These are phyloP conservation scores for Chalaropsis thielavioides DNA, from an alignment of 2,329 filamentous ascomycete species.

Conservation along the genomic window DNA sequence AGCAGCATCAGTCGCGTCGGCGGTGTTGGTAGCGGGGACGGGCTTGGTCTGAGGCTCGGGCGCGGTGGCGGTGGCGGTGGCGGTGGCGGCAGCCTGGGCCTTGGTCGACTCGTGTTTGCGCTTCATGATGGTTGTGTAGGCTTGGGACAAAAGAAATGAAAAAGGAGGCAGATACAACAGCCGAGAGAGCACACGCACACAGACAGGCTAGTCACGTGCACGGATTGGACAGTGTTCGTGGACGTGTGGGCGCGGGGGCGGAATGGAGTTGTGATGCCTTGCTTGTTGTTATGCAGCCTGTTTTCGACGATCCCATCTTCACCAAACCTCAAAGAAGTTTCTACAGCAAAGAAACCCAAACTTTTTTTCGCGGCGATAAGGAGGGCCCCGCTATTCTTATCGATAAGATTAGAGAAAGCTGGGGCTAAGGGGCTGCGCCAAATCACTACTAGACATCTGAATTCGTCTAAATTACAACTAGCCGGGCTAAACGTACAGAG, in stretches of 20 bases:
- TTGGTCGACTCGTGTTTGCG: constrained; percentile 45
- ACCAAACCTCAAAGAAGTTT: neutral
- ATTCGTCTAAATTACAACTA: neutral
- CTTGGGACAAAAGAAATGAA: constrained; percentile 14
- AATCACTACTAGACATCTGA: neutral
- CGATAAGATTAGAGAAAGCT: constrained; percentile 12
- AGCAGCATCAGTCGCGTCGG: constrained; percentile 17
- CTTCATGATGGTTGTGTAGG: constrained; percentile 33
- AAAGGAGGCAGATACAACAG: constrained; percentile 11
- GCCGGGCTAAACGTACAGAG: neutral
- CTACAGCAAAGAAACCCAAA: neutral
- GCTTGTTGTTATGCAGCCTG: neutral
- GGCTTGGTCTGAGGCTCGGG: neutral
- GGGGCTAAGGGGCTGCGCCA: neutral
- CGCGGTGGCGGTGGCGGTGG: neutral
- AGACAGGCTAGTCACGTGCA: neutral
- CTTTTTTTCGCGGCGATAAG: constrained; percentile 17
- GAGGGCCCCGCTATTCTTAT: constrained; percentile 18
- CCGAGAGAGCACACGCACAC: neutral
- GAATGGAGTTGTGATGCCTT: neutral
- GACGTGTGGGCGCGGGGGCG: too few species aligned
- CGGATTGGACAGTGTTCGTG: too few species aligned
- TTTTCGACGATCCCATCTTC: neutral
- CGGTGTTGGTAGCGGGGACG: constrained; percentile 19
- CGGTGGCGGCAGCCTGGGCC: constrained; percentile 1